Base-by-base conservation (phyloP, 129 eudicot genomes). In the Tagetes patula region DNA sequence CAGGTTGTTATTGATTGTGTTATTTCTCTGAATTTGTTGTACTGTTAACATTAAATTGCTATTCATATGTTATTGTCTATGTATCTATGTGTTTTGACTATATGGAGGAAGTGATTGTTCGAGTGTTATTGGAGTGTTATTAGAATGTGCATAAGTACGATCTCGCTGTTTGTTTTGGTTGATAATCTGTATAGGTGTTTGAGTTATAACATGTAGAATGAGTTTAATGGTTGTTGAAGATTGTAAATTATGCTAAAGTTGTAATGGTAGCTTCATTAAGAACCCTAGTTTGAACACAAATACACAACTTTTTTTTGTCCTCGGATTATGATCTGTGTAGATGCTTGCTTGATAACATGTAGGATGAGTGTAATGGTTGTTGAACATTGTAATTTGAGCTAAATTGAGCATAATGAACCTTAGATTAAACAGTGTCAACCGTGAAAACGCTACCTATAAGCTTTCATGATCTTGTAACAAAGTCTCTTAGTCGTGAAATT, bases 381-480 rank as follows among this genome's bases (percentile, higher is more conserved):
- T 52, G 32, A 14, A 5, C 14, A 14, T 52, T 52, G 32, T 52
- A 52, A n/a, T 6, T 5, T 14, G 14, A 4, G 58, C 58, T 52
- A 1, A 14, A 5, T 52, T 52, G 4, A 52, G 2, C 9, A 52
- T 52, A 32, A 32, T 5, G 39, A 67, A 76, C 80, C 80, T 68
- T 76, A 76, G 60, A 34, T 67, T 67, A 48, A 14, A 42, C 39
- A 27, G 6, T 72, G 10, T 56, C 4, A 2, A 34, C 40, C 5
- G 27, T 10, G 14, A 70, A 1, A 13, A 37, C n/a, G 10, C 38
- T 38, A 14, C 39, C 13, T 33, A 37, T 53, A 38, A 41, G 32
- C 14, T 70, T 53, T 70, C 50, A 70, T 50, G 49, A 38, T 27
- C 64, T 70, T 70, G 63, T 55, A 2, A 56, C 12, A 8, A 56